Percentiles rank a stretch among this genome's conserved stretches.
Evolutionary conservation across 306 rosid species (phyloP).

Genomic region (Heteromeles arbutifolia): DNA sequence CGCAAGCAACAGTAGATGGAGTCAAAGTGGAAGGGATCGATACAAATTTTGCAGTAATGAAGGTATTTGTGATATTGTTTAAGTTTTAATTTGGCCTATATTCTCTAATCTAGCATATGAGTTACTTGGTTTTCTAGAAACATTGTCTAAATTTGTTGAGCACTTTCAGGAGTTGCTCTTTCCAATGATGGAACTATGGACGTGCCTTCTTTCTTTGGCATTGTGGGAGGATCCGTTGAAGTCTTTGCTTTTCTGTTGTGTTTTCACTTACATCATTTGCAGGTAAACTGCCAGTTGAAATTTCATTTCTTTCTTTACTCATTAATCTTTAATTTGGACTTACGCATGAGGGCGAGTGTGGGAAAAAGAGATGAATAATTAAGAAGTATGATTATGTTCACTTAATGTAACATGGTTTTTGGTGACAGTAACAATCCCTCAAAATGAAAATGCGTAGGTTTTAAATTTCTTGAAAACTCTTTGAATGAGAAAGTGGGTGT

Average conservation of each 20-base stretch:
- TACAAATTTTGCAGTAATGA: conserved; percentile 90
- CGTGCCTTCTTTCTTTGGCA: conserved; percentile 61
- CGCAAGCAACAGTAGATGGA: conserved; percentile 86
- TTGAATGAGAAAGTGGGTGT: not conserved
- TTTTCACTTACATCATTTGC: conserved; percentile 63
- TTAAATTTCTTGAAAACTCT: not conserved
- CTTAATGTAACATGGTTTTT: not conserved
- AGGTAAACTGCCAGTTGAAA: conserved; percentile 46
- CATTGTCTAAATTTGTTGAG: conserved; percentile 9
- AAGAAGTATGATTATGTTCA: not conserved
- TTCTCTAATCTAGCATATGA: conserved; percentile 3
- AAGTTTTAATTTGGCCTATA: not conserved
- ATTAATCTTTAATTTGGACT: not conserved
- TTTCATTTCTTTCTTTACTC: conserved; percentile 6
- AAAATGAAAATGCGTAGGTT: not conserved
- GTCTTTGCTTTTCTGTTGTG: conserved; percentile 61
- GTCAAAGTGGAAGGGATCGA: conserved; percentile 96
- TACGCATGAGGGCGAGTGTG: not conserved
- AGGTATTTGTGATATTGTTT: conserved; percentile 42
- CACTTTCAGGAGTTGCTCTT: conserved; percentile 72
- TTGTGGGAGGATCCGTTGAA: conserved; percentile 84
- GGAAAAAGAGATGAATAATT: not conserved
- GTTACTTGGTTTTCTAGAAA: not conserved
- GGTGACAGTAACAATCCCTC: not conserved
- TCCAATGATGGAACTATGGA: conserved; percentile 65